Evolutionary conservation across 352 stramenopile species (phyloP).

Genomic region (Pythium graminicola): DNA sequence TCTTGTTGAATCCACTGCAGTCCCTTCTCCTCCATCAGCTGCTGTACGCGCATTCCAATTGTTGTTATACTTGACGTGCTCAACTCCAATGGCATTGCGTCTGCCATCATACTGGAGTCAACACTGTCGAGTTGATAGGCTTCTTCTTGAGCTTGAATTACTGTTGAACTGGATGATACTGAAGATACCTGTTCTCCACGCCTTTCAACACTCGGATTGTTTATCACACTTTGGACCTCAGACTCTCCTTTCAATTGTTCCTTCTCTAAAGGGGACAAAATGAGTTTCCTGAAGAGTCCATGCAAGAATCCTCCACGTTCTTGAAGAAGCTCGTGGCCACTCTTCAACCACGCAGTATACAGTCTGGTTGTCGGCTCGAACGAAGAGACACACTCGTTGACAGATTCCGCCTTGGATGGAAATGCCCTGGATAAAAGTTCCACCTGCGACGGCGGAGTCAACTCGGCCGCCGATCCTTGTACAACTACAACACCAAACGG

Average conservation of each 20-base stretch:
- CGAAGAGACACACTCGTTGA: conserved; percentile 8
- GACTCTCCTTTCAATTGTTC: no score
- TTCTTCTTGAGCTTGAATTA: no score
- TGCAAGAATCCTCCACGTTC: conserved; percentile 49
- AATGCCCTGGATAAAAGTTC: conserved; percentile 11
- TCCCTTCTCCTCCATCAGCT: conserved; percentile 30
- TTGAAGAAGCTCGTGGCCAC: conserved; percentile 63
- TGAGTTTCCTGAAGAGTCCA: conserved; percentile 45
- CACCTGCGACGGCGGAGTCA: conserved; percentile 23
- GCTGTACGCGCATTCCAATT: conserved; percentile 22
- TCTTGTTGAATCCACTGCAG: conserved; percentile 78
- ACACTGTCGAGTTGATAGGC: not conserved
- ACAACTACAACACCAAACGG: conserved; percentile 51
- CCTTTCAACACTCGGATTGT: no score
- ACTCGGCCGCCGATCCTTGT: conserved; percentile 25
- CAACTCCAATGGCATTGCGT: not conserved
- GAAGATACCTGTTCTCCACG: no score
- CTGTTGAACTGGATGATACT: no score
- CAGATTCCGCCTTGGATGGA: conserved; percentile 1
- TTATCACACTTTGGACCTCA: no score
- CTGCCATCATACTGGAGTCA: not conserved
- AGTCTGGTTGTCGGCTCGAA: not conserved
- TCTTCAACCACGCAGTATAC: conserved; percentile 62
- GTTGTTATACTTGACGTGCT: not conserved
- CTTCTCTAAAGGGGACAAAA: conserved; percentile 9